These are phyloP conservation scores for Prunus yedoensis DNA, from an alignment of 331 rosid species.

Conservation along the genomic window DNA sequence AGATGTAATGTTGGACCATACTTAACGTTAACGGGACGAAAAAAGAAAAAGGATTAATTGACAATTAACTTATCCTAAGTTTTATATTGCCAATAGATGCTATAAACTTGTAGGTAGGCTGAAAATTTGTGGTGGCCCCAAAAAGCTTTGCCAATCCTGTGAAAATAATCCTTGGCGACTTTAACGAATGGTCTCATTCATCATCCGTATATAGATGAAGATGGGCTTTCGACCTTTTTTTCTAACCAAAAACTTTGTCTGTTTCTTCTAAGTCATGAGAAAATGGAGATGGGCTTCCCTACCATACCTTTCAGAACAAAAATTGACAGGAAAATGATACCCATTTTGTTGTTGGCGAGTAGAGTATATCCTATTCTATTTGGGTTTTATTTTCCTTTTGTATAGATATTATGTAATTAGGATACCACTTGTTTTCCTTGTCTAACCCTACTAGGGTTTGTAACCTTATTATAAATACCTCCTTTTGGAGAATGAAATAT, in stretches of 20 bases:
- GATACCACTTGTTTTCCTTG: too few relatives aligned
- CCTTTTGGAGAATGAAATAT: too few relatives aligned
- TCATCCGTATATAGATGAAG: not conserved
- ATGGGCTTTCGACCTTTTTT: not conserved
- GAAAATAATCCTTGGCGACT: not conserved
- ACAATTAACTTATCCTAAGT: too few relatives aligned
- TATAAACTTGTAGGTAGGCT: not conserved
- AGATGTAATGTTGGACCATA: not conserved
- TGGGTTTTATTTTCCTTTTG: too few relatives aligned
- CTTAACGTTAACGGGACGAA: too few relatives aligned
- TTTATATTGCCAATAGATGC: too few relatives aligned
- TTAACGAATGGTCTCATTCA: conserved; percentile 12
- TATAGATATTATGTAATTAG: too few relatives aligned
- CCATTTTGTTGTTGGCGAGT: too few relatives aligned
- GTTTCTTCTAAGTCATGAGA: not conserved
- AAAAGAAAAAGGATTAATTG: too few relatives aligned
- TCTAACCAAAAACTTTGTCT: not conserved
- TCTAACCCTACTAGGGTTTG: too few relatives aligned
- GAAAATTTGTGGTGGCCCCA: conserved; percentile 3
- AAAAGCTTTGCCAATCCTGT: not conserved
- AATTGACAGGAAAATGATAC: not conserved
- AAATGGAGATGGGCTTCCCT: not conserved
- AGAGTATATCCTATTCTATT: too few relatives aligned
- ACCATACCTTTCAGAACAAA: not conserved
- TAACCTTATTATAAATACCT: too few relatives aligned